Base-by-base conservation (phyloP, 768 basidiomycete genomes). In the Lepiota brunneoincarnata region DNA sequence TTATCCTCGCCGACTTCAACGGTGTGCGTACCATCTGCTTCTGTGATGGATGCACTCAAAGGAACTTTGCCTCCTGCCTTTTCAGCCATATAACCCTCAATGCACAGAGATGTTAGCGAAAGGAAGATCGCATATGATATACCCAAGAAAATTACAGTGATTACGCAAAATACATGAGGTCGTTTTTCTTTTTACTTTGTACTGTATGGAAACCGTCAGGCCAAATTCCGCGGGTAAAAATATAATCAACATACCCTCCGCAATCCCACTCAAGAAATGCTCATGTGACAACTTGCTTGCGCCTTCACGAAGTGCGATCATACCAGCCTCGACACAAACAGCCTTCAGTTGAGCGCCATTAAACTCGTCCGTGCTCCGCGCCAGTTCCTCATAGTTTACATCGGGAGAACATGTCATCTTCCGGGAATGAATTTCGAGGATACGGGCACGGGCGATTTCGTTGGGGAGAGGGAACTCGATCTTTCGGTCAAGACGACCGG, bases 171-270 rank as follows among this genome's bases (percentile, higher is more conserved):
- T 93, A 93, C 83, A 92, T 86, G 66, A 98, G 85, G 65, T 92
- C 87, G 67, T 98, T 98, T 84, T 98, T 98, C 85, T 99, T 99
- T 86, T 98, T 95, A 72, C 92, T 93, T 82, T 98, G 96, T 53
- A 98, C 88, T 98, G 71, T 47, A 68, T 56, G 44, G 59, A 61
- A 59, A 31, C 37, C 37, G 38, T 56, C 49, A 41, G 31, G 59
- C 72, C 45, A 71, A 59, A 58, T 31, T 21, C 18, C n/a, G 42
- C 43, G 40, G 41, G 51, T 20, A 34, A n/a, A 20, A 24, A 48
- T 18, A 58, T 36, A 41, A 44, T 56, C 37, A 21, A 51, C 82
- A 58, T 58, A 87, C 89, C 90, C 74, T 93, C 90, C 38, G 91
- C 81, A 55, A 94, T 91, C 47, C 91, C 93, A 64, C 88, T 91